Conservation (phyloP, 345 rosid genomes). For the Noccaea caerulescens region DNA sequence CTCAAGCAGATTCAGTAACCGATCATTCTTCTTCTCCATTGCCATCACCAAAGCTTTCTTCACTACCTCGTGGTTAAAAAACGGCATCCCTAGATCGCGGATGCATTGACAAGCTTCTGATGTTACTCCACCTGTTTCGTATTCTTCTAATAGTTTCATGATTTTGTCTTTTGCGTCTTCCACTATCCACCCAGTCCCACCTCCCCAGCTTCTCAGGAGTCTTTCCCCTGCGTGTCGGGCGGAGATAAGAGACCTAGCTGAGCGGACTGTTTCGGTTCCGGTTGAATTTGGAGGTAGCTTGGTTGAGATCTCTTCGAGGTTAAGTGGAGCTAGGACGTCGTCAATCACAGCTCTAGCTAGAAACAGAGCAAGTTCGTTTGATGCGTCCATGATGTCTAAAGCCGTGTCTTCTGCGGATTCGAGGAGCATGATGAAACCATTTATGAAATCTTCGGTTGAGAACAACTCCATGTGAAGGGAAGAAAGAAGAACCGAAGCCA, state of each 20-base stretch:
- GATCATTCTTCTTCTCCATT: slow-evolving; percentile 98
- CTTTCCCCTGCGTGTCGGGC: slow-evolving; percentile 99
- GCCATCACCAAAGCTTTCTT: slow-evolving; percentile 99
- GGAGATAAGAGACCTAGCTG: slow-evolving; percentile 81
- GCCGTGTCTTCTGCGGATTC: slow-evolving; percentile 98
- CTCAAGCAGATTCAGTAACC: slow-evolving; percentile 82
- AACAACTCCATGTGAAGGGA: slow-evolving; percentile 95
- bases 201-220: slow-evolving; percentile 98
- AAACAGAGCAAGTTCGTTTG: slow-evolving; percentile 94
- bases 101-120: slow-evolving; percentile 97
- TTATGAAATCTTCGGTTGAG: slow-evolving; percentile 85
- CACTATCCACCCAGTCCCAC: slow-evolving; percentile 98
- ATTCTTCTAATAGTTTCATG: slow-evolving; percentile 90
- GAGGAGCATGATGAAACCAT: slow-evolving; percentile 89
- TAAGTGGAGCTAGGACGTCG: slow-evolving; percentile 88
- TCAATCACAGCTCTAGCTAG: slow-evolving; percentile 98
- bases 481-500: slow-evolving; percentile 95
- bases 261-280: slow-evolving; percentile 76
- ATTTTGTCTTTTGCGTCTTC: slow-evolving; percentile 99
- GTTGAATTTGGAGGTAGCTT: slow-evolving; percentile 78
- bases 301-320: slow-evolving; percentile 83
- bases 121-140: slow-evolving; percentile 84
- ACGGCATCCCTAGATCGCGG: slow-evolving; percentile 96
- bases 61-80: slow-evolving; percentile 97
- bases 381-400: slow-evolving; percentile 93